Percentiles rank a stretch among this genome's conserved stretches.
phyloP scores from a whole-genome alignment of 305 asterid species.

The Salvia sclarea region DNA sequence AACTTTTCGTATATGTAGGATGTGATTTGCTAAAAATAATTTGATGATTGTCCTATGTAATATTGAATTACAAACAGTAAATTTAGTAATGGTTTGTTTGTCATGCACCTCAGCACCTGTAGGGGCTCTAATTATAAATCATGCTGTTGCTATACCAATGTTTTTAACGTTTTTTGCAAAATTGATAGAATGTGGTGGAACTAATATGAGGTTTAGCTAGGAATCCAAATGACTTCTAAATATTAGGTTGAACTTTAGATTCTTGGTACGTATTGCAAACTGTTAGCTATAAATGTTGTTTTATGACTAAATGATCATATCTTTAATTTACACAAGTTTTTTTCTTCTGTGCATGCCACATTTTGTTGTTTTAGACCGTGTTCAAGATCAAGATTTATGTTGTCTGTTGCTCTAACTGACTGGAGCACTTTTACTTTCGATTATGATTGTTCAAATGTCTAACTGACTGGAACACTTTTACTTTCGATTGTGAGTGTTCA shows the following conservation, averaged over 20 bases:
- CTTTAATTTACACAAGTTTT: neutral
- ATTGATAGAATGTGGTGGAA: neutral
- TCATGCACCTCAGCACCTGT: neutral
- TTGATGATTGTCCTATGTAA: neutral
- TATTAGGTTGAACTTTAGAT: neutral
- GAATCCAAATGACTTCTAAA: neutral
- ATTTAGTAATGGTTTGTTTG: constrained; percentile 3
- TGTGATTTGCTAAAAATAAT: neutral
- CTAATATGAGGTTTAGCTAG: neutral
- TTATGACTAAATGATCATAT: neutral
- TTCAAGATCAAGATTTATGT: neutral
- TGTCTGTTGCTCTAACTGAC: neutral
- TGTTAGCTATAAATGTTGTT: neutral
- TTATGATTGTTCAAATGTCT: neutral
- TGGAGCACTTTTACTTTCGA: neutral
- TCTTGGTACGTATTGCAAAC: neutral
- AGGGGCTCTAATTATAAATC: neutral
- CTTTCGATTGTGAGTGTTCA: neutral
- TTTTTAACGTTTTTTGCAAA: neutral
- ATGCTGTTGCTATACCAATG: neutral
- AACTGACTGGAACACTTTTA: neutral
- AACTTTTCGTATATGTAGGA: neutral
- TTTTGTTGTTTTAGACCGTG: neutral
- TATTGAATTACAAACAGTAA: neutral
- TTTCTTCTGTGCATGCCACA: neutral